Conservation (phyloP, 78 protist genomes). For the Dictyostelium intermedium region DNA sequence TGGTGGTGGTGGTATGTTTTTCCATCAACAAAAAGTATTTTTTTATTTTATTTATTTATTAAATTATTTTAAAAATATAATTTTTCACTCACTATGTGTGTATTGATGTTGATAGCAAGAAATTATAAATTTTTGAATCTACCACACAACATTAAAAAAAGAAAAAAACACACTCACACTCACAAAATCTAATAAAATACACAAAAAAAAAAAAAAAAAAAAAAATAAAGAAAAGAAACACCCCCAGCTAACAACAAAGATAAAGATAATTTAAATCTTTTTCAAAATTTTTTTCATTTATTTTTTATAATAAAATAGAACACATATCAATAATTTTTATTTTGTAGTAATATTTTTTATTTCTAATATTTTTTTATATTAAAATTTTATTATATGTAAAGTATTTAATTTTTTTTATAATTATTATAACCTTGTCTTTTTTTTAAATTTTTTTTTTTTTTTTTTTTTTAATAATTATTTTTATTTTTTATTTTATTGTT, state of each 20-base stretch:
- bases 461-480: no score
- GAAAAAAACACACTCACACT: background rate
- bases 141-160: background rate
- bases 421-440: no score
- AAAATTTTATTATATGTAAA: background rate
- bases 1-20: background rate
- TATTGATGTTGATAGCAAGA: background rate
- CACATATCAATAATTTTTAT: background rate
- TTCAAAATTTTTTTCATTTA: no score
- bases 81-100: background rate
- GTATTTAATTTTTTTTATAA: background rate
- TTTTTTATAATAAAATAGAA: background rate
- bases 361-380: background rate
- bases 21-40: background rate
- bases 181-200: background rate
- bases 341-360: background rate
- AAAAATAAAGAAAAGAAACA: no score
- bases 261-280: background rate
- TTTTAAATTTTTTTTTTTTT: no score
- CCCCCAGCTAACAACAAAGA: background rate
- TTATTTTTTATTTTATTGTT: background rate
- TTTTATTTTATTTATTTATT: no score
- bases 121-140: background rate
- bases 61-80: no score
- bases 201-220: no score